These are phyloP conservation scores for Scedosporium apiospermum DNA, from an alignment of 2,329 filamentous ascomycete genomes.

Conservation along the genomic window DNA sequence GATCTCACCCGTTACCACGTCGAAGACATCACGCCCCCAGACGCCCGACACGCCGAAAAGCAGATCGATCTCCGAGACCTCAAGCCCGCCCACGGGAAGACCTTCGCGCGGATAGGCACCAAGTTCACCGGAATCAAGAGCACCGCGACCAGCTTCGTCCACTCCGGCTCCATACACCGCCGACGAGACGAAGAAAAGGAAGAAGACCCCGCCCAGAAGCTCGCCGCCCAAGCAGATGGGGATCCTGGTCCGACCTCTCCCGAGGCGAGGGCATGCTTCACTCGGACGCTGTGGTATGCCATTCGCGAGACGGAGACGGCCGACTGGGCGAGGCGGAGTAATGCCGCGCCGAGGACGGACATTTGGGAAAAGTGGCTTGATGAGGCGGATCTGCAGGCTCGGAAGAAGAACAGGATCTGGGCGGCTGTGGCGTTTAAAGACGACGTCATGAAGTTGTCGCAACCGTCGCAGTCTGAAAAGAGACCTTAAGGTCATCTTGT, in stretches of 20 bases:
- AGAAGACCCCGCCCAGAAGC: background rate
- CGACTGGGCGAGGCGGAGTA: constrained; percentile 42
- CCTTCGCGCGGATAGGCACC: background rate
- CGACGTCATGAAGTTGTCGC: constrained; percentile 30
- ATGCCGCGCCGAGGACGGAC: constrained; percentile 40
- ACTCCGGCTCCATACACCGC: background rate
- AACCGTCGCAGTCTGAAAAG: constrained; percentile 10
- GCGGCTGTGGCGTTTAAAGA: constrained; percentile 39
- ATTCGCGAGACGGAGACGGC: constrained; percentile 43
- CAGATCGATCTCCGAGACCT: background rate
- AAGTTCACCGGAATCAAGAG: background rate
- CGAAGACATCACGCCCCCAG: constrained; percentile 28
- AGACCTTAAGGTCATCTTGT: background rate
- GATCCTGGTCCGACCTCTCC: background rate
- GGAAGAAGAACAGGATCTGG: constrained; percentile 25
- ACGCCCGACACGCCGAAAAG: constrained; percentile 26
- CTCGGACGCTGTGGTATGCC: constrained; percentile 48
- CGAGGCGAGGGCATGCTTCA: constrained; percentile 27
- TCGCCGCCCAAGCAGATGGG: background rate
- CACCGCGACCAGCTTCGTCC: background rate
- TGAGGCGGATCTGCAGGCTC: constrained; percentile 34
- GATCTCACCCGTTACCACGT: constrained; percentile 43
- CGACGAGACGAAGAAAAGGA: background rate
- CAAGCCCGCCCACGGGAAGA: background rate
- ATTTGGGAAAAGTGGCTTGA: constrained; percentile 46